These are phyloP conservation scores for Porcisia hertigi DNA, from an alignment of 208 protist species.

Conservation along the genomic window DNA sequence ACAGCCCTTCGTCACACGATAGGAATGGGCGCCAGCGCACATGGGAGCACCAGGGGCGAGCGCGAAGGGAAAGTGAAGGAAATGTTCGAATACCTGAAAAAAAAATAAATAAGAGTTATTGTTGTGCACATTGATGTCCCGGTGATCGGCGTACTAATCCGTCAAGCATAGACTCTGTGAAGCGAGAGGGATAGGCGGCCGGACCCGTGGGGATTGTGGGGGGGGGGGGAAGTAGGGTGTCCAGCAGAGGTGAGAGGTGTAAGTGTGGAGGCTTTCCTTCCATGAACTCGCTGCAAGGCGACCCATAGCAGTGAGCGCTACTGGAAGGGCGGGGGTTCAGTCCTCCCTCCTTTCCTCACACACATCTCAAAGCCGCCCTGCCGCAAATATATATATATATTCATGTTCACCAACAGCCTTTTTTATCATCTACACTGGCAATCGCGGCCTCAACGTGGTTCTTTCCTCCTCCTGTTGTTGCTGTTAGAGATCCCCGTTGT, in stretches of 20 bases:
- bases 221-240: background rate
- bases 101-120: background rate
- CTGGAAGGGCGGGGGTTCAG: background rate
- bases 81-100: background rate
- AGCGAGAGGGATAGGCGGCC: too few relatives aligned
- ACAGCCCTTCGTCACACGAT: too few relatives aligned
- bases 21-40: background rate
- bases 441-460: background rate
- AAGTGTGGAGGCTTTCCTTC: background rate
- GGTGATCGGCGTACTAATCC: background rate
- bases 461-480: background rate
- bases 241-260: background rate
- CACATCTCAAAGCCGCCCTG: too few relatives aligned
- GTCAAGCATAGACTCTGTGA: background rate
- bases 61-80: background rate
- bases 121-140: background rate
- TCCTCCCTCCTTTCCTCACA: too few relatives aligned
- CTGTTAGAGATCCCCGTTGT: constrained; percentile 33
- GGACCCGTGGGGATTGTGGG: background rate
- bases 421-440: background rate
- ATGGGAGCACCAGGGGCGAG: background rate
- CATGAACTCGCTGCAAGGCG: background rate
- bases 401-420: background rate
- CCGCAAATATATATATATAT: background rate
- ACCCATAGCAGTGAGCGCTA: background rate